Evolutionary conservation across 306 rosid species (phyloP).

Genomic region (Oxytropis ochrocephala): DNA sequence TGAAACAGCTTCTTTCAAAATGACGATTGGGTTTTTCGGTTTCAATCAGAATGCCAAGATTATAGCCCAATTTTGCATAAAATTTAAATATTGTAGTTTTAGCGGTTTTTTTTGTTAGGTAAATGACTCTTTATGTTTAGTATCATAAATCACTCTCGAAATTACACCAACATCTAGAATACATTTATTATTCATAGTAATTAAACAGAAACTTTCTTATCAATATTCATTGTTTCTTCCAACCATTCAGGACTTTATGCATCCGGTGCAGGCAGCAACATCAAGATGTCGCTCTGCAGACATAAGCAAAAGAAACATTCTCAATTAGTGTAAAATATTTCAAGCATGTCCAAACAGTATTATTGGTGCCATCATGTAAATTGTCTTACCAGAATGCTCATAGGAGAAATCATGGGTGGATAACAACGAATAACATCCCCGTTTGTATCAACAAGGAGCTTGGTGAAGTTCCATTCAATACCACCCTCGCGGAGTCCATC

Average conservation of each 20-base stretch:
- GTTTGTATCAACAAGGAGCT: slow-evolving; percentile 81
- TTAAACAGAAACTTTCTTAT: neutral
- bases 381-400: slow-evolving; percentile 71
- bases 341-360: neutral
- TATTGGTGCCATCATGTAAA: neutral
- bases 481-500: slow-evolving; percentile 79
- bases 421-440: slow-evolving; percentile 88
- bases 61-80: too few relatives aligned
- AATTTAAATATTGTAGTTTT: neutral
- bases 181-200: slow-evolving; percentile 31
- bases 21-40: too few relatives aligned
- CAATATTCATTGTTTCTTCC: slow-evolving; percentile 4
- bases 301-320: slow-evolving; percentile 1
- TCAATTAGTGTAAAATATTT: neutral
- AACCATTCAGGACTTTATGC: slow-evolving; percentile 21
- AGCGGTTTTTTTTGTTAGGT: too few relatives aligned
- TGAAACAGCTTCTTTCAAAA: too few relatives aligned
- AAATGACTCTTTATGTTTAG: too few relatives aligned
- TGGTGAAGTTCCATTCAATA: slow-evolving; percentile 93
- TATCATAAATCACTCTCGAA: too few relatives aligned
- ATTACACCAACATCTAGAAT: slow-evolving; percentile 11
- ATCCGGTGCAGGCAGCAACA: slow-evolving; percentile 36
- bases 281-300: slow-evolving; percentile 54
- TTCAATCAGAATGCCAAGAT: too few relatives aligned
- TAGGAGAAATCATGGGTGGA: slow-evolving; percentile 93